Base-by-base conservation (phyloP, 2,329 filamentous ascomycete genomes). In the Fusarium piperis region DNA sequence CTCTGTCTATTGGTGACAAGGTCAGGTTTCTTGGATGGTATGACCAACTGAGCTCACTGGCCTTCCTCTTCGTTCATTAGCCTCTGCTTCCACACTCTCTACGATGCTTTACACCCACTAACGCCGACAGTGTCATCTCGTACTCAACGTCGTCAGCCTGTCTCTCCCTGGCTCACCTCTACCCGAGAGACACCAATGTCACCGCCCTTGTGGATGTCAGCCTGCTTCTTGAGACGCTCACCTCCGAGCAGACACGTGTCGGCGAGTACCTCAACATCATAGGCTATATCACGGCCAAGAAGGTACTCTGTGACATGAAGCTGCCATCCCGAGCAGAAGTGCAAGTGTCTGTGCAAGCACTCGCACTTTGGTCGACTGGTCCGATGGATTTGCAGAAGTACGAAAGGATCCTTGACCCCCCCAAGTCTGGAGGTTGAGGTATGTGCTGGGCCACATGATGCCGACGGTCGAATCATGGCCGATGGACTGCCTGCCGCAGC, bases 1-100 rank as follows among this genome's bases (percentile, higher is more conserved):
- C 78, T 57, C 83, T 84, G 55, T 78, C 83, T n/a, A 71, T 83
- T 15, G 88, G 89, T 41, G 88, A 90, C n/a, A 98, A 98, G 83
- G 92, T 98, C 67, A 91, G 95, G 68, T 97, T 98, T 80, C 83
- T 98, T 57, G 95, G 94, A 81, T 98, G 95, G 95, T 97, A 87
- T 83, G 90, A 83, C 46, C 56, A 57, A 48, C 44, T 53, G 65
- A 56, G 46, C 39, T 44, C 51, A 33, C 59, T 65, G 33, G 35
- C 36, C 18, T 26, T 44, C 15, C 41, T 33, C 38, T 32, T 53
- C 32, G 32, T 20, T 56, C 36, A 18, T 32, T 38, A 52, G 60
- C 57, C 62, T 61, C 59, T 56, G 46, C 38, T 57, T 62, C 53
- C 67, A 44, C 56, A 56, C 52, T 63, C 58, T 41, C 23, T 58